These are phyloP conservation scores for Saccharomyces hybrid DNA, from an alignment of 1,139 yeast species.

Conservation along the genomic window DNA sequence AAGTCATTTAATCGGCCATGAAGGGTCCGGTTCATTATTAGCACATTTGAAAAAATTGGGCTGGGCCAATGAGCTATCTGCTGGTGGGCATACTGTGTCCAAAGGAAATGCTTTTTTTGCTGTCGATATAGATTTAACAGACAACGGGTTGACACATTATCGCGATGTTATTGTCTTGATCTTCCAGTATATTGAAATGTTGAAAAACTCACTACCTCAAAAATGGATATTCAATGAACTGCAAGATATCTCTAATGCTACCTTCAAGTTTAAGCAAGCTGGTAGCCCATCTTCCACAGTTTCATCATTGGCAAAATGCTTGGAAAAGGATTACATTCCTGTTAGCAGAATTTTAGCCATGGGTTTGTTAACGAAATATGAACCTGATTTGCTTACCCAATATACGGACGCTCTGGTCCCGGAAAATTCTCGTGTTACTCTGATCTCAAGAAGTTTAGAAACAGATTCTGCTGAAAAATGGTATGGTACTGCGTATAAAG, in stretches of 20 bases:
- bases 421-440: conserved; percentile 51
- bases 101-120: conserved; percentile 61
- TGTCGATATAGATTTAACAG: conserved; percentile 67
- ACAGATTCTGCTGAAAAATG: conserved; percentile 53
- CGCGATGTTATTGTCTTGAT: conserved; percentile 47
- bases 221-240: conserved; percentile 46
- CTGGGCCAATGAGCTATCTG: conserved; percentile 72
- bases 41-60: conserved; percentile 60
- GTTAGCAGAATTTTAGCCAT: conserved; percentile 52
- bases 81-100: conserved; percentile 66
- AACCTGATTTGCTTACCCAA: conserved; percentile 45
- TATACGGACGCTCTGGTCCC: conserved; percentile 46
- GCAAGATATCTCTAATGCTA: conserved; percentile 39
- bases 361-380: conserved; percentile 51
- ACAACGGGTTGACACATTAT: conserved; percentile 59
- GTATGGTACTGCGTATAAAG: conserved; percentile 81
- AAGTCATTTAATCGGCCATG: conserved; percentile 86
- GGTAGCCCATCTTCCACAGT: conserved; percentile 53
- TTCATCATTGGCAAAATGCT: conserved; percentile 40
- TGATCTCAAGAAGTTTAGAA: conserved; percentile 45
- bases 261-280: conserved; percentile 63
- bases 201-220: conserved; percentile 50
- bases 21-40: conserved; percentile 75
- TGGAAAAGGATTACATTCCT: conserved; percentile 53
- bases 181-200: conserved; percentile 65